Base-by-base conservation (phyloP, 768 basidiomycete genomes). In the Tremella mesenterica region DNA sequence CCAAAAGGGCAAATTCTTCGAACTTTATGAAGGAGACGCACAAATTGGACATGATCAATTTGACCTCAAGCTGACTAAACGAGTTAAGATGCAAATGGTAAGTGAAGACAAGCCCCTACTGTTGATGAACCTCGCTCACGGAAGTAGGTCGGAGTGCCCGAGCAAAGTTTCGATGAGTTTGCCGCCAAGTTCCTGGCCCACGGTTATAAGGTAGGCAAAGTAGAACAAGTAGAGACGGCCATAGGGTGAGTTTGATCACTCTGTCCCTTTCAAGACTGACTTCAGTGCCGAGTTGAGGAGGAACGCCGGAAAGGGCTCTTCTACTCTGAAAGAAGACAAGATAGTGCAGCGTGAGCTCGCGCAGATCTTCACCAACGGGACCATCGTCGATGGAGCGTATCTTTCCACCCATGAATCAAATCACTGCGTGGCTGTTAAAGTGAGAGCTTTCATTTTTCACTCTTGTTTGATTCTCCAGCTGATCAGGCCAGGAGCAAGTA, bases 61-160 rank as follows among this genome's bases (percentile, higher is more conserved):
- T 68, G 95, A 97, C 63, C 76, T 99, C 53, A 97, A 99, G 64
- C 60, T 78, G 27, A 78, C 77, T 0, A 76, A 84, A 51, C 77
- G 95, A 56, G 95, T 97, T 43, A 97, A 97, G 74, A 99, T 99
- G 95, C 90, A 85, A 56, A 99, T 99, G 93, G 93, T 88, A 34
- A 34, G 78, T 61, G 16, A 4, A 5, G 1, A 13, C 18, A 16
- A 13, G n/a, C 28, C 2, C 14, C 4, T 46, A 25, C 23, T 44
- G 18, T 16, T 23, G 2, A 23, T 53, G 16, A 9, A 21, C 13
- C n/a, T 16, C 41, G 27, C 38, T 44, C 28, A 52, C 1, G 0
- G 28, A 18, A 54, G 1, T 54, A 89, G 88, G 88, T 93, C 48
- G 95, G 95, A 31, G 92, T 97, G 5, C 95, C 95, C 0, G 95